Evolutionary conservation across 192 early-diverging fungal species (phyloP), one percentile per base, ranked within the genome.

Genomic region (Ramicandelaber brevisporus): DNA sequence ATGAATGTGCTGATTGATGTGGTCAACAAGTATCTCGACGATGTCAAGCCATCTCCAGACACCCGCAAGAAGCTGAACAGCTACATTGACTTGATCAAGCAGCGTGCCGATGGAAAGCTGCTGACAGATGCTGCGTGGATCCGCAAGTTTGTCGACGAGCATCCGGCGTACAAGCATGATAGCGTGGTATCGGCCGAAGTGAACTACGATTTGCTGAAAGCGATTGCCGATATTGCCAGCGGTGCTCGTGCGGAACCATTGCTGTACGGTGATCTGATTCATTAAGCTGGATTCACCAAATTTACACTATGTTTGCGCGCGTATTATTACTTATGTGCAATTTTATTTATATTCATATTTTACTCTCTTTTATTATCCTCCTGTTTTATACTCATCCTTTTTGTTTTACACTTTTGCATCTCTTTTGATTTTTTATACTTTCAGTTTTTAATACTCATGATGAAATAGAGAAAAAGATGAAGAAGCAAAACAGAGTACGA

Each of bases 71-170:
- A 60, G 31, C 57, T 98, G 13, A 60, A 66, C 26, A 43, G 40
- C 14, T 92, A 98, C 38, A 30, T 90, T 34, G 60, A 59, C 27
- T 61, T 93, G 29, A 63, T 98, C 26, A 62, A 64, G 12, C 63
- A 63, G 15, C 70, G 73, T 17, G 87, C 88, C 1, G 63, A 71
- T 37, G 88, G 92, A 14, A 59, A 60, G 13, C 41, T 87, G 15
- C 59, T 79, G 58, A 98, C 92, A 0, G 66, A 57, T 4, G 92
- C 92, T n/a, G 55, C 65, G 5, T 98, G 82, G 74, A 76, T 89
- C 21, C 70, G 92, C 30, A 53, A 73, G 15, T 88, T 92, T 59
- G 81, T 90, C 12, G 59, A 51, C 22, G 53, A 44, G 26, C 92
- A 97, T 36, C 75, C 82, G 2, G 71, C 57, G 3, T 97, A 97